phyloP scores from a whole-genome alignment of 2,329 filamentous ascomycete species.

The Colletotrichum simmondsii region DNA sequence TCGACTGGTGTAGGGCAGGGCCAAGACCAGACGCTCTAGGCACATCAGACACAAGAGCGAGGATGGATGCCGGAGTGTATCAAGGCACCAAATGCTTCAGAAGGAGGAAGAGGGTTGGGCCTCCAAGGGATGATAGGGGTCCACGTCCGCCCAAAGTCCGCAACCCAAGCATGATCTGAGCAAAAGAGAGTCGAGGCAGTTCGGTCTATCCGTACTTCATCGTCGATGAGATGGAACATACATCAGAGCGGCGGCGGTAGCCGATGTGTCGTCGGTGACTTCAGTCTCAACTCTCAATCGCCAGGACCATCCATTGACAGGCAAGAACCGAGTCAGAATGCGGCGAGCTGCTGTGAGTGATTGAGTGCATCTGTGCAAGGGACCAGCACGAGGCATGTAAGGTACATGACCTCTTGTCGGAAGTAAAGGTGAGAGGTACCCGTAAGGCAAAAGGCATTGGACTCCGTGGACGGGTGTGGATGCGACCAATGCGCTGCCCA shows the following conservation, averaged over 20 bases:
- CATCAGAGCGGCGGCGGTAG: conserved; percentile 6
- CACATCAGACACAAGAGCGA: not conserved
- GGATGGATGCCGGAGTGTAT: not conserved
- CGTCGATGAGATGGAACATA: conserved; percentile 10
- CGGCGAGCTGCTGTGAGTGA: not conserved
- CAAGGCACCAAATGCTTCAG: not conserved
- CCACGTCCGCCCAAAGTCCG: not conserved
- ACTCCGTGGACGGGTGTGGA: not conserved
- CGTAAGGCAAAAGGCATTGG: not conserved
- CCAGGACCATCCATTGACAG: not conserved
- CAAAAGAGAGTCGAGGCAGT: not conserved
- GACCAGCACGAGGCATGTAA: not conserved
- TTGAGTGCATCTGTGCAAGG: not conserved
- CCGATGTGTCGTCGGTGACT: conserved; percentile 1
- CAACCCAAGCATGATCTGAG: not conserved
- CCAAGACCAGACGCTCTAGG: not conserved
- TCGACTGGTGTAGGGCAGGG: not conserved
- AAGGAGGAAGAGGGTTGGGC: not conserved
- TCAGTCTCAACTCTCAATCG: not conserved
- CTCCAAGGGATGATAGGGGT: not conserved
- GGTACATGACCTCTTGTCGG: not conserved
- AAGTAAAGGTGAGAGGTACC: conserved; percentile 3
- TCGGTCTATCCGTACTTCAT: not conserved
- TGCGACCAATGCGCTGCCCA: conserved; percentile 18
- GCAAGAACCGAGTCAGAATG: not conserved